These are phyloP conservation scores for Cyclotella atomus DNA, from an alignment of 108 stramenopile genomes.

Conservation along the genomic window DNA sequence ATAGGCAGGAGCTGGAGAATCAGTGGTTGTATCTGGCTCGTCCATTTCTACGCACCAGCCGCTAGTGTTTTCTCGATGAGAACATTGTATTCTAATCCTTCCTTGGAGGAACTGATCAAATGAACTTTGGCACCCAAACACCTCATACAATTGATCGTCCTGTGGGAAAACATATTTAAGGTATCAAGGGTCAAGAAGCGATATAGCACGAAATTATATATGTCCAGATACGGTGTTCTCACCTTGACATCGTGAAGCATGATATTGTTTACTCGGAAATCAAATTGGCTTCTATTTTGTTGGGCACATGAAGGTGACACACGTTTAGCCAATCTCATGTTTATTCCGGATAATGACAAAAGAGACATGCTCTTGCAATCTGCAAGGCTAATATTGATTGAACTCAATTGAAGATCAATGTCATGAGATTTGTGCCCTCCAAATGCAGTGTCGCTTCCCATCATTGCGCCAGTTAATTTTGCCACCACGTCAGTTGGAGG, in stretches of 20 bases:
- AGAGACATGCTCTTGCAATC: slow-evolving; percentile 19
- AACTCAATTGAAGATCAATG: slow-evolving; percentile 41
- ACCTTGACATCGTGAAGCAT: slow-evolving; percentile 51
- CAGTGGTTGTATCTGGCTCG: background rate
- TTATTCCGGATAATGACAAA: slow-evolving; percentile 26
- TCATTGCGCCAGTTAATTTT: background rate
- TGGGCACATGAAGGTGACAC: slow-evolving; percentile 2
- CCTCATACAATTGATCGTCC: slow-evolving; percentile 35
- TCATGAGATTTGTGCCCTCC: background rate
- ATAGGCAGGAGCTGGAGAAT: background rate
- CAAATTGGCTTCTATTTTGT: slow-evolving; percentile 38
- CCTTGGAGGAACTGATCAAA: slow-evolving; percentile 40
- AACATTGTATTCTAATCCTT: slow-evolving; percentile 49
- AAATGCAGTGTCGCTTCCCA: background rate
- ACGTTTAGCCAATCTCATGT: slow-evolving; percentile 22
- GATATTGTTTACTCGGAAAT: slow-evolving; percentile 48
- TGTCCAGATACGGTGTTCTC: background rate
- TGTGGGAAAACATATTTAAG: background rate
- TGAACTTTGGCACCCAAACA: slow-evolving; percentile 50
- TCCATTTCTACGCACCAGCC: slow-evolving; percentile 60
- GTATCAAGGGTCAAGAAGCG: background rate
- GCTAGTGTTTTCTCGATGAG: slow-evolving; percentile 25
- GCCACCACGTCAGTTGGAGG: background rate
- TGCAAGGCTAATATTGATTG: slow-evolving; percentile 35
- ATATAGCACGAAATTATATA: background rate